Evolutionary conservation across 257 asterid genomes (phyloP).

Genomic region (Lantana camara): DNA sequence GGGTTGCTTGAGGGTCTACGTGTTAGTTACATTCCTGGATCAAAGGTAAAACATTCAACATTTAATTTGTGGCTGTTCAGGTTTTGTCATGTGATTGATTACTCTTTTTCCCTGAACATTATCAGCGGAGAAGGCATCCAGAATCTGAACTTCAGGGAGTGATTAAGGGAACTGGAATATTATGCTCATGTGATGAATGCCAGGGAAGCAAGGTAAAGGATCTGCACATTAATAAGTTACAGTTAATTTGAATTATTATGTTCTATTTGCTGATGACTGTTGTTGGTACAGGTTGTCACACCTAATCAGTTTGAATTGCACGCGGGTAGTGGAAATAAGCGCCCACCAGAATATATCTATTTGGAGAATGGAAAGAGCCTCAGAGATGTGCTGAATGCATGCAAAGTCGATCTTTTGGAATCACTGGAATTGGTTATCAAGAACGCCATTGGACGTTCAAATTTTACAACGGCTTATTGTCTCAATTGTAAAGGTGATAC

Average conservation of each 20-base stretch:
- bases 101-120: constrained; percentile 23
- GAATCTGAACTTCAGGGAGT: constrained; percentile 64
- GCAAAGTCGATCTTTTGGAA: constrained; percentile 57
- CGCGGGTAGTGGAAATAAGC: constrained; percentile 75
- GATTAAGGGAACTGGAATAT: constrained; percentile 66
- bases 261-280: constrained; percentile 29
- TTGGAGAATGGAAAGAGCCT: constrained; percentile 77
- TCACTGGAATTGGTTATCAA: constrained; percentile 56
- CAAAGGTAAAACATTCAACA: constrained; percentile 52
- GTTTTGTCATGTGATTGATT: constrained; percentile 22
- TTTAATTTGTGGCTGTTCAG: neutral
- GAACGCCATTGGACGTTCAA: constrained; percentile 53
- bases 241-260: constrained; percentile 9
- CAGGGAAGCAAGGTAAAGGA: constrained; percentile 56
- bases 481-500: constrained; percentile 66
- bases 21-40: constrained; percentile 63
- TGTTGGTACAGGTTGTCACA: constrained; percentile 59
- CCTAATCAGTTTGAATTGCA: constrained; percentile 86
- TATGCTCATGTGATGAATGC: constrained; percentile 78
- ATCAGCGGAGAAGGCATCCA: constrained; percentile 48
- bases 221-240: neutral
- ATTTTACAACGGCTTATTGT: constrained; percentile 42
- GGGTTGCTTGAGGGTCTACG: constrained; percentile 81
- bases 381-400: constrained; percentile 67
- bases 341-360: constrained; percentile 76